A percentile compares a stretch with the other conserved stretches of the same genome.
Conservation (phyloP, 495 filamentous ascomycete genomes). For the Penicillium goetzii region DNA sequence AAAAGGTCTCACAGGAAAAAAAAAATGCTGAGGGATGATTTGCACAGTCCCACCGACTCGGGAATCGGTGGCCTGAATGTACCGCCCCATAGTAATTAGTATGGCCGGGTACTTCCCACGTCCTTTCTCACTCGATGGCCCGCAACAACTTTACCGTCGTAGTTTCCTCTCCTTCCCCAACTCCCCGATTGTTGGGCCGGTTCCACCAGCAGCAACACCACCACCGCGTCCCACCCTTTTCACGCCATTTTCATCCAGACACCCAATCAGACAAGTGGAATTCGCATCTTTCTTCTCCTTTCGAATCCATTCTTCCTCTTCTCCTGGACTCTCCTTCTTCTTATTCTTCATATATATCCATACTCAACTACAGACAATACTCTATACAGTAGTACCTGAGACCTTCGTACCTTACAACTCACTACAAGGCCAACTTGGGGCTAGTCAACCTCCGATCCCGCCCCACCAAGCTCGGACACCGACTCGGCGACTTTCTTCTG, state of each 20-base stretch:
- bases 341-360: too few relatives aligned
- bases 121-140: not conserved
- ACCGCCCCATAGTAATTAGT: conserved; percentile 18
- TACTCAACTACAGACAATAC: not conserved
- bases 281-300: not conserved
- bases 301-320: not conserved
- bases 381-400: not conserved
- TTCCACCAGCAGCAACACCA: conserved; percentile 19
- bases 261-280: conserved; percentile 3
- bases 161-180: conserved; percentile 21
- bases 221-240: conserved; percentile 19
- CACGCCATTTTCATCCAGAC: not conserved
- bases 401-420: not conserved
- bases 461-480: conserved; percentile 16
- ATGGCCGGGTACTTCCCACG: conserved; percentile 18
- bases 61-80: conserved; percentile 27
- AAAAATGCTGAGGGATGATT: conserved; percentile 34
- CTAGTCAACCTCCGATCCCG: conserved; percentile 2
- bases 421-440: not conserved
- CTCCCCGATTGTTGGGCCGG: conserved; percentile 34
- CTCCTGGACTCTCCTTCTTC: not conserved
- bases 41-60: conserved; percentile 26
- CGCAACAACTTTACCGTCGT: not conserved
- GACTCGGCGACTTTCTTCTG: conserved; percentile 7
- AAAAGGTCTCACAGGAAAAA: conserved; percentile 6